Conservation (phyloP, 225 moss, liverwort and hornwort species). For the Straminergon stramineum region DNA sequence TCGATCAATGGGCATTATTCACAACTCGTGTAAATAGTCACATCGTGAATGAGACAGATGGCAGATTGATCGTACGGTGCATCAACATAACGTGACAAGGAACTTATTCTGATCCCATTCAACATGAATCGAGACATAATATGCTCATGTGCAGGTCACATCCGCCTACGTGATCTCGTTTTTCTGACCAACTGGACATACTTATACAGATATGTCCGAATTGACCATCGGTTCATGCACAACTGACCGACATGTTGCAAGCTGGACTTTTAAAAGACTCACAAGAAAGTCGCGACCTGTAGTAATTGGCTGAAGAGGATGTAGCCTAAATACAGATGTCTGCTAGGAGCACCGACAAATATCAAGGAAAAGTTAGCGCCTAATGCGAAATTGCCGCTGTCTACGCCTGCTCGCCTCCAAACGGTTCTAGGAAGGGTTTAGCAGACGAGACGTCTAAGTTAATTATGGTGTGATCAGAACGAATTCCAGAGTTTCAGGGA, state of each 20-base stretch:
- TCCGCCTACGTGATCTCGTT: neutral
- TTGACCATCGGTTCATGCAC: neutral
- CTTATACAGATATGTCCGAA: neutral
- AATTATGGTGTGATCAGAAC: neutral
- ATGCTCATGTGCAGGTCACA: neutral
- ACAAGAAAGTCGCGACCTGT: neutral
- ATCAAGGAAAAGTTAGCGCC: neutral
- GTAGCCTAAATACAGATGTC: neutral
- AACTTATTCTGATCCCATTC: neutral
- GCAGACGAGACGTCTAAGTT: neutral
- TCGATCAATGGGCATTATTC: neutral
- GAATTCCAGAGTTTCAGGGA: neutral
- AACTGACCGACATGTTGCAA: neutral
- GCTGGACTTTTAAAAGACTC: neutral
- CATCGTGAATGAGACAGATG: neutral
- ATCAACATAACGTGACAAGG: neutral
- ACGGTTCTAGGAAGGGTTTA: neutral
- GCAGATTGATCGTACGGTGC: neutral
- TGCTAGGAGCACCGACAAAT: neutral
- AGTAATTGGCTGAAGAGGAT: neutral
- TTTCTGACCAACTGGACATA: neutral
- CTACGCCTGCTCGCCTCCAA: neutral
- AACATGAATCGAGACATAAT: neutral
- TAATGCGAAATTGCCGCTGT: neutral
- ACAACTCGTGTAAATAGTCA: neutral